phyloP scores from a whole-genome alignment of 1,139 yeast species.

The Candida sanyaensis region DNA sequence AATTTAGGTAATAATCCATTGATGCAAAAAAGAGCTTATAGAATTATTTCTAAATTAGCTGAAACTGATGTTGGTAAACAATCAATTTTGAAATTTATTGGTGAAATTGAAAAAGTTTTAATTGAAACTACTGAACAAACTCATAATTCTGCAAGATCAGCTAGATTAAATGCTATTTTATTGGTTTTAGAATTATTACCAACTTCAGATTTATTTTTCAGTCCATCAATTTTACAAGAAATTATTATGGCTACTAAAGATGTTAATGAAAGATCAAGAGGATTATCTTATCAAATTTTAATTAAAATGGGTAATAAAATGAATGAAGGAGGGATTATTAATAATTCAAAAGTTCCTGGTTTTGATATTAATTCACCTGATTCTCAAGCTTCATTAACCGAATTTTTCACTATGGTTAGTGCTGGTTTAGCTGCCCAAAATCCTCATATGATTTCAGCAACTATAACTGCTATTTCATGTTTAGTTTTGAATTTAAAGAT shows the following conservation, averaged over 20 bases:
- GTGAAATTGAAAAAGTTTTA: conserved; percentile 62
- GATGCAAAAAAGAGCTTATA: conserved; percentile 87
- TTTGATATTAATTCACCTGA: conserved; percentile 63
- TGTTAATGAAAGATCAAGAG: conserved; percentile 88
- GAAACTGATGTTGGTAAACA: conserved; percentile 67
- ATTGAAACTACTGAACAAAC: conserved; percentile 59
- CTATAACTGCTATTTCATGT: conserved; percentile 88
- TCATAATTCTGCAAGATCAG: conserved; percentile 77
- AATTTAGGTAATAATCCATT: conserved; percentile 56
- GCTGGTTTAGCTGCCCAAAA: conserved; percentile 96
- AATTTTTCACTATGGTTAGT: conserved; percentile 88
- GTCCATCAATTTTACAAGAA: conserved; percentile 84
- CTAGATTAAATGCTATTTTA: conserved; percentile 70
- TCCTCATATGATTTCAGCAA: conserved; percentile 95
- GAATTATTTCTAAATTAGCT: conserved; percentile 69
- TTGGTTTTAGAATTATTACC: conserved; percentile 65
- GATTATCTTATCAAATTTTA: conserved; percentile 72
- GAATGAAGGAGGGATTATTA: conserved; percentile 70
- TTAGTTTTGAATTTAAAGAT: conserved; percentile 83
- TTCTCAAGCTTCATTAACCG: conserved; percentile 70
- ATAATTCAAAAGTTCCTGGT: conserved; percentile 67
- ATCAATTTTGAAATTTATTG: conserved; percentile 52
- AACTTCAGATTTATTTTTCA: conserved; percentile 61
- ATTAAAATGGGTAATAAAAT: conserved; percentile 81
- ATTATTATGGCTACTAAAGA: conserved; percentile 92